A percentile compares a stretch with the other conserved stretches of the same genome.
Evolutionary conservation across 2,329 filamentous ascomycete genomes (phyloP).

Genomic region (Graphilbum sp.): DNA sequence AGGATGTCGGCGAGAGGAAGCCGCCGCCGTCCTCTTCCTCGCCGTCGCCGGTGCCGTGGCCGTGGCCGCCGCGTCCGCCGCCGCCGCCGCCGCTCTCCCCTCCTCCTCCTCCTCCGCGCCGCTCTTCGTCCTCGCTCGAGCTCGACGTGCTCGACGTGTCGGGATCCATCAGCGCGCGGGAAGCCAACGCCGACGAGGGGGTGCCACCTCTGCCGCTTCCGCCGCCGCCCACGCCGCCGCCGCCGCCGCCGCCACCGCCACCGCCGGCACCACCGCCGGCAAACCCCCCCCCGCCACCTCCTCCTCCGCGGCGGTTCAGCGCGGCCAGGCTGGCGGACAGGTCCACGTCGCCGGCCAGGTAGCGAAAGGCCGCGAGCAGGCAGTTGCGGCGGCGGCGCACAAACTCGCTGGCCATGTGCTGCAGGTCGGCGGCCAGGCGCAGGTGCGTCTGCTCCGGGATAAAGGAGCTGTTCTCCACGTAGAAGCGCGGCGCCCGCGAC

Average conservation of each 20-base stretch:
- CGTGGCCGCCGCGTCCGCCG: not conserved
- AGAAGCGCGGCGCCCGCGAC: conserved; percentile 38
- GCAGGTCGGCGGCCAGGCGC: conserved; percentile 36
- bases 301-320: conserved; percentile 31
- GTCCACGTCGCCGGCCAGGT: conserved; percentile 46
- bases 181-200: no score
- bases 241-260: conserved; percentile 17
- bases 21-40: conserved; percentile 43
- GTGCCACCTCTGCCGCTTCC: no score
- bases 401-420: conserved; percentile 38
- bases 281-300: not conserved
- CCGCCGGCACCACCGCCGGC: not conserved
- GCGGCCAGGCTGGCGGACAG: conserved; percentile 42
- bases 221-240: conserved; percentile 33
- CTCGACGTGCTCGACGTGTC: not conserved
- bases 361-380: conserved; percentile 44
- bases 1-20: not conserved
- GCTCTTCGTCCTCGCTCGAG: not conserved
- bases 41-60: conserved; percentile 35
- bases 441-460: conserved; percentile 40
- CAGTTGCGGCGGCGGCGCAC: conserved; percentile 43
- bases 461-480: conserved; percentile 44
- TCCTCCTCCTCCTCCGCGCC: conserved; percentile 17
- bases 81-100: conserved; percentile 28
- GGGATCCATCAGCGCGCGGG: no score